Conservation (phyloP, 1,284 basidiomycete species). For the Ganoderma multipileum region DNA sequence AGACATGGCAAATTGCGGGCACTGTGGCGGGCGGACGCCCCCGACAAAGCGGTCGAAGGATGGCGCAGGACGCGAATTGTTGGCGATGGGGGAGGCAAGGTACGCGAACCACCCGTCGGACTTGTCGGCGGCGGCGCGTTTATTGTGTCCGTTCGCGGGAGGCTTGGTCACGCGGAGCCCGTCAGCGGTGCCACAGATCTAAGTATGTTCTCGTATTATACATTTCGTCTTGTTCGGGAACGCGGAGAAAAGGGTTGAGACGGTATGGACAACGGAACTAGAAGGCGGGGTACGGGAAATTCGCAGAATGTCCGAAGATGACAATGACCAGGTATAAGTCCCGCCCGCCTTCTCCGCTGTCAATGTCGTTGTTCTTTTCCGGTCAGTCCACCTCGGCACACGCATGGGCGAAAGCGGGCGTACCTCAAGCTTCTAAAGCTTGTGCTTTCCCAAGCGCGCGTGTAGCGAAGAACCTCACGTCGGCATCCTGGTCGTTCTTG, state of each 20-base stretch:
- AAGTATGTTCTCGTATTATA: constrained; percentile 20
- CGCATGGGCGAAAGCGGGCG: constrained; percentile 11
- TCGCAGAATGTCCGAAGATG: constrained; percentile 17
- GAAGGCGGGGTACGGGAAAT: constrained; percentile 11
- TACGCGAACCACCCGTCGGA: neutral
- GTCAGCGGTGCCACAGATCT: constrained; percentile 7
- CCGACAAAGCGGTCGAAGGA: neutral
- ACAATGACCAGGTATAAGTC: constrained; percentile 24
- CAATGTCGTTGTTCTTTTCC: neutral
- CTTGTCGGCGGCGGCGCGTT: neutral
- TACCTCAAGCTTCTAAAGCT: constrained; percentile 33
- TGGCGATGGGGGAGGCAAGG: neutral
- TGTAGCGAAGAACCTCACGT: constrained; percentile 89
- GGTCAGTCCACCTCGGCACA: constrained; percentile 1
- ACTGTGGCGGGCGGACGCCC: too few species aligned
- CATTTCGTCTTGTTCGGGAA: constrained; percentile 26
- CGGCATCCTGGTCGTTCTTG: constrained; percentile 92
- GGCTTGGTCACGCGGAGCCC: neutral
- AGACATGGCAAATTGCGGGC: neutral
- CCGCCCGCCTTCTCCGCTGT: constrained; percentile 3
- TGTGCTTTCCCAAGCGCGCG: constrained; percentile 70
- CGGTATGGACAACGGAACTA: constrained; percentile 16
- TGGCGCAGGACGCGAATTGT: neutral
- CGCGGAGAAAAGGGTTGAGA: constrained; percentile 18
- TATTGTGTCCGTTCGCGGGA: neutral